phyloP scores from a whole-genome alignment of 2,329 filamentous ascomycete genomes.

The Orbilia quercus region DNA sequence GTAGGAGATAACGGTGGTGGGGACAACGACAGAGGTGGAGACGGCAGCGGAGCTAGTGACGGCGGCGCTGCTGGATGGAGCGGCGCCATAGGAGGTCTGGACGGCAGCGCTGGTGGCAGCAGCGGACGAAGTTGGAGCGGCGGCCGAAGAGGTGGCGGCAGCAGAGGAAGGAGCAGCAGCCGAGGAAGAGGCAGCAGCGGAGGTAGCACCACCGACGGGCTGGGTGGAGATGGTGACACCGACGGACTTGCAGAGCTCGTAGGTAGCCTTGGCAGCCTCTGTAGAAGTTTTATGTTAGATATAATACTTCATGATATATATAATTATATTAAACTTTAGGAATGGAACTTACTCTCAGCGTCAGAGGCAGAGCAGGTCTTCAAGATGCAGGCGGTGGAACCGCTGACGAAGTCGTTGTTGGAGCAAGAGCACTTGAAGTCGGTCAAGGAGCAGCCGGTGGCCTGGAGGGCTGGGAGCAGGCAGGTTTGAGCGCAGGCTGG shows the following conservation, averaged over 20 bases:
- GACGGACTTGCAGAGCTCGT: conserved; percentile 50
- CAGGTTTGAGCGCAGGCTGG: conserved; percentile 58
- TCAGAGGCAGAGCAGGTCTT: conserved; percentile 33
- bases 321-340: neutral
- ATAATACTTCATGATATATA: conserved; percentile 7
- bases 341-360: conserved; percentile 54
- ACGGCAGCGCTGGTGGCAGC: conserved; percentile 25
- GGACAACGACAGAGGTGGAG: conserved; percentile 7
- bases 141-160: conserved; percentile 20
- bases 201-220: conserved; percentile 10
- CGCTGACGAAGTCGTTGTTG: conserved; percentile 50
- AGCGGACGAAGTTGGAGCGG: conserved; percentile 21
- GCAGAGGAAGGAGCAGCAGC: conserved; percentile 7
- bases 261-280: conserved; percentile 57
- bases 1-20: conserved; percentile 30
- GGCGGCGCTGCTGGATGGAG: conserved; percentile 21
- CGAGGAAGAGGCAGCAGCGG: conserved; percentile 23
- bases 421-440: conserved; percentile 58
- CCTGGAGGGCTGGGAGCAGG: conserved; percentile 43
- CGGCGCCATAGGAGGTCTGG: conserved; percentile 18
- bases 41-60: conserved; percentile 23
- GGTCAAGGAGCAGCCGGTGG: conserved; percentile 55
- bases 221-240: conserved; percentile 57
- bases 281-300: conserved; percentile 46
- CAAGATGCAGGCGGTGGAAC: conserved; percentile 55